Evolutionary conservation across 768 basidiomycete species (phyloP).

Genomic region (Leucosporidium yakuticum): DNA sequence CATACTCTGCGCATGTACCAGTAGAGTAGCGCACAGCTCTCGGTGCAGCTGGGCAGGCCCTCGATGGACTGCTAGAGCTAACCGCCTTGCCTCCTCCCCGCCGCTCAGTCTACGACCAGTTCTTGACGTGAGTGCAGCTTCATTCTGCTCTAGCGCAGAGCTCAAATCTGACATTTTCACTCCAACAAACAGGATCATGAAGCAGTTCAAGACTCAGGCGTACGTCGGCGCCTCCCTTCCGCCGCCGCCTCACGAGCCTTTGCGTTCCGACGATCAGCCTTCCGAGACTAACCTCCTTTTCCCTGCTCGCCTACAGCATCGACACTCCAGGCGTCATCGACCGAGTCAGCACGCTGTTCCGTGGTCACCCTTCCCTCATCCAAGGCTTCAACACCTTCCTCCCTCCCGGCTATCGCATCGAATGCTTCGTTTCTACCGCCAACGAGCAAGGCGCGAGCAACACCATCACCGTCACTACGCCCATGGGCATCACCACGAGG

Average conservation of each 20-base stretch:
- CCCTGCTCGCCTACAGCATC: slow-evolving; percentile 56
- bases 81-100: not conserved
- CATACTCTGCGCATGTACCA: not conserved
- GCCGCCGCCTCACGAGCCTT: not conserved
- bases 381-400: slow-evolving; percentile 98
- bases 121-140: slow-evolving; percentile 17
- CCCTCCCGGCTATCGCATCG: slow-evolving; percentile 88
- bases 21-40: too few species aligned
- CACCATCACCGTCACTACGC: slow-evolving; percentile 45
- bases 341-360: slow-evolving; percentile 87
- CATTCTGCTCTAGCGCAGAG: not conserved
- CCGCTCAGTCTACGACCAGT: slow-evolving; percentile 31
- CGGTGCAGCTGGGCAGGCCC: not conserved
- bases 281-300: not conserved
- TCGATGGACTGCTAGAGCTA: not conserved
- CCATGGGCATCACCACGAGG: slow-evolving; percentile 41
- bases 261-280: not conserved
- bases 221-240: slow-evolving; percentile 27
- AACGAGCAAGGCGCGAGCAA: slow-evolving; percentile 21
- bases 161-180: not conserved
- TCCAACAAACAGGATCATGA: slow-evolving; percentile 63
- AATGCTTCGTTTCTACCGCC: slow-evolving; percentile 45
- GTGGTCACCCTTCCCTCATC: slow-evolving; percentile 81
- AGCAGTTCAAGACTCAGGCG: slow-evolving; percentile 92
- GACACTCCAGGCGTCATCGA: slow-evolving; percentile 97